phyloP scores from a whole-genome alignment of 192 early-diverging fungal genomes.

The Entomortierella parvispora region DNA sequence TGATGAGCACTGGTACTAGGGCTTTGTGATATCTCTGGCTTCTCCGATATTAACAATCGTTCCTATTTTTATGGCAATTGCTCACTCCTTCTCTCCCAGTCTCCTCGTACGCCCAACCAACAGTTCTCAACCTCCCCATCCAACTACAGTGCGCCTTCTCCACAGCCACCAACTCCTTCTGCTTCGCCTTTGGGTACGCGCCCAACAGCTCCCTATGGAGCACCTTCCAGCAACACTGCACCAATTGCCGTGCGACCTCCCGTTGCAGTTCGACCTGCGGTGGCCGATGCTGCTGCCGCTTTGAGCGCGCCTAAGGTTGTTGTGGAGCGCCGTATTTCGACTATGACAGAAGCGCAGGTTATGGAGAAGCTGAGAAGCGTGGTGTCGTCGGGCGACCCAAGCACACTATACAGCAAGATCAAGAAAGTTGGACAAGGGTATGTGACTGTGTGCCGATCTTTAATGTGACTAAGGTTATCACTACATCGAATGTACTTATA shows the following conservation, averaged over 20 bases:
- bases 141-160: conserved; percentile 20
- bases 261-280: conserved; percentile 19
- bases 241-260: conserved; percentile 15
- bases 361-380: conserved; percentile 94
- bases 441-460: conserved; percentile 5
- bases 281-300: conserved; percentile 45
- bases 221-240: conserved; percentile 30
- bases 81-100: conserved; percentile 4
- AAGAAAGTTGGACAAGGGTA: conserved; percentile 98
- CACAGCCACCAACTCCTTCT: conserved; percentile 19
- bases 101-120: conserved; percentile 31
- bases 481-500: neutral
- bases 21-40: neutral
- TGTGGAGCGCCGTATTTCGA: conserved; percentile 83
- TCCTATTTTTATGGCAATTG: neutral
- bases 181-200: conserved; percentile 28
- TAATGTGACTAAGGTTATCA: neutral
- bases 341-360: conserved; percentile 92
- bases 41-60: no score
- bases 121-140: conserved; percentile 26
- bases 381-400: conserved; percentile 93
- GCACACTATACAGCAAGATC: conserved; percentile 89
- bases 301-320: conserved; percentile 52
- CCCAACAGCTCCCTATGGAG: conserved; percentile 28
- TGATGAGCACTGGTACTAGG: neutral